phyloP scores from a whole-genome alignment of 805 yeast species.

The Monosporozyma unispora region DNA sequence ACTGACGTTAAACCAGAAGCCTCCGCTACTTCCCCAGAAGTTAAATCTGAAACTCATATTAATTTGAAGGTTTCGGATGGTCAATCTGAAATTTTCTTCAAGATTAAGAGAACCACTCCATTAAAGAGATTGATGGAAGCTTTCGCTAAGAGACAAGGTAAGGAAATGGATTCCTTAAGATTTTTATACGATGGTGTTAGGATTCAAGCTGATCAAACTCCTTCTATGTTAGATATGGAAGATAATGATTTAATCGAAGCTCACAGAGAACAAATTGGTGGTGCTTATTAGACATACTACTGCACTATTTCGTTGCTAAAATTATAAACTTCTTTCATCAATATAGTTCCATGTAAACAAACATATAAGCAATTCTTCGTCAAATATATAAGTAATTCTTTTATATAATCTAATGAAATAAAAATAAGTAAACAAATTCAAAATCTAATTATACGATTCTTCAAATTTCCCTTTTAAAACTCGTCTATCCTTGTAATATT shows the following conservation, averaged over 20 bases:
- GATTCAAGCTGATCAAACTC: constrained; percentile 80
- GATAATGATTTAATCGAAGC: constrained; percentile 97
- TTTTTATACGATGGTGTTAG: constrained; percentile 92
- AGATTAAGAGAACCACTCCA: constrained; percentile 86
- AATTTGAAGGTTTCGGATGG: constrained; percentile 93
- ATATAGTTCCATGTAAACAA: no score
- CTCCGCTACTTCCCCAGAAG: constrained; percentile 36
- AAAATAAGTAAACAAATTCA: not conserved
- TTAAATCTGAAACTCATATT: constrained; percentile 71
- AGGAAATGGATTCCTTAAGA: constrained; percentile 69
- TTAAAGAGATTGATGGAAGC: constrained; percentile 94
- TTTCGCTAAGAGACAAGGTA: constrained; percentile 95
- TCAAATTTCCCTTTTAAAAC: no score
- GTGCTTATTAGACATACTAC: constrained; percentile 5
- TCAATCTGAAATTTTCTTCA: constrained; percentile 87
- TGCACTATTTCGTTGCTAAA: not conserved
- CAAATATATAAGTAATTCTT: not conserved
- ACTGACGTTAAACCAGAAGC: constrained; percentile 27
- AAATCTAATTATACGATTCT: no score
- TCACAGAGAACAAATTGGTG: constrained; percentile 89
- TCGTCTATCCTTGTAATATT: no score
- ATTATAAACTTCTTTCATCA: no score
- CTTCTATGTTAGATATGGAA: constrained; percentile 85
- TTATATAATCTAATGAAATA: constrained; percentile 1
- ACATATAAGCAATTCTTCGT: not conserved